phyloP scores from a whole-genome alignment of 306 rosid genomes.

The Gastrolobium bilobum region DNA sequence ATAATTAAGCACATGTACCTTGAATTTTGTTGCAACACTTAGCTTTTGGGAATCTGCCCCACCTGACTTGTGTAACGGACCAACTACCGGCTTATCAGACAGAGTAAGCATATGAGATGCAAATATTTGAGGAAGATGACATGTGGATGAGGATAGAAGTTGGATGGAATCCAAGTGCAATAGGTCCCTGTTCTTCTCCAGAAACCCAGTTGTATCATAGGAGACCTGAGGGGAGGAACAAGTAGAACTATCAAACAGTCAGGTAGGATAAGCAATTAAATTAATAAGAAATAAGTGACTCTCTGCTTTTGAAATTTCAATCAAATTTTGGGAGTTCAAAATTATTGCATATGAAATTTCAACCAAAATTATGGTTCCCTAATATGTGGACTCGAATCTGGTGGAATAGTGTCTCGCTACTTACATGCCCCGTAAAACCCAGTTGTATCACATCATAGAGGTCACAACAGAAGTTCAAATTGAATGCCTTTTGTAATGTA shows the following conservation, averaged over 20 bases:
- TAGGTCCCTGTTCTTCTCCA: conserved; percentile 97
- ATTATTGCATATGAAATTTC: conserved; percentile 4
- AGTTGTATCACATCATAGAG: background rate
- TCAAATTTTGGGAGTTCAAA: background rate
- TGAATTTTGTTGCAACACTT: conserved; percentile 96
- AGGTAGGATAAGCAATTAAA: conserved; percentile 45
- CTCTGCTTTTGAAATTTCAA: background rate
- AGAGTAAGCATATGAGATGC: conserved; percentile 87
- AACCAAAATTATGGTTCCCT: conserved; percentile 32
- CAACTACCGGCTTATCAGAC: conserved; percentile 83
- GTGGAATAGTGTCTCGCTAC: background rate
- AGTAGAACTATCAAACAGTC: conserved; percentile 59
- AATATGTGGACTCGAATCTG: conserved; percentile 20
- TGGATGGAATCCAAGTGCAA: conserved; percentile 94
- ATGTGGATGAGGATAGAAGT: conserved; percentile 91
- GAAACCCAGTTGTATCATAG: conserved; percentile 90
- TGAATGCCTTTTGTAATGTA: background rate
- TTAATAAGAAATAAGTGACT: conserved; percentile 15
- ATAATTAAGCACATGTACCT: conserved; percentile 61
- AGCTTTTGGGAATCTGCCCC: conserved; percentile 98
- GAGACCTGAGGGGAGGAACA: conserved; percentile 76
- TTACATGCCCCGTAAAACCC: conserved; percentile 45
- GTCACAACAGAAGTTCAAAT: conserved; percentile 6
- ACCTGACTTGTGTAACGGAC: conserved; percentile 86
- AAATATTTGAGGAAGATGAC: conserved; percentile 89